Conservation (phyloP, 345 rosid genomes). For the Rhodamnia argentea region DNA sequence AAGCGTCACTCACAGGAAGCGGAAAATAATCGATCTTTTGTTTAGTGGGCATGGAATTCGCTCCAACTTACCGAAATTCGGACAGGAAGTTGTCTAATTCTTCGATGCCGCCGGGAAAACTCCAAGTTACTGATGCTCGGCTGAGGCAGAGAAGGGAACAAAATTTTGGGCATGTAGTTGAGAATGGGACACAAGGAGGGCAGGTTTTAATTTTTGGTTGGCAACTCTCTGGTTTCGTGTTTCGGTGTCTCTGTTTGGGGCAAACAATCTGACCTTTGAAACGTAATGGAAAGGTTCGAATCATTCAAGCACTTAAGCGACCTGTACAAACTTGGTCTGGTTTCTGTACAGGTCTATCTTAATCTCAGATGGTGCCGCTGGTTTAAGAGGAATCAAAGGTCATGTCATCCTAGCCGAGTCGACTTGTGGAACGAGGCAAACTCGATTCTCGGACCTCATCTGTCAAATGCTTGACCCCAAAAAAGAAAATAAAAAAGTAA, state of each 20-base stretch:
- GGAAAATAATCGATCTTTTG: not conserved
- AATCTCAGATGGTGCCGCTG: not conserved
- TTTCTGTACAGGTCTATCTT: not conserved
- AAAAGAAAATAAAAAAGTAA: not conserved
- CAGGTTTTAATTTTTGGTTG: not conserved
- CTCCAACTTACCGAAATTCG: not conserved
- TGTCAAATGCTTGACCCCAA: not conserved
- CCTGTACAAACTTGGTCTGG: not conserved
- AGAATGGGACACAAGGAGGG: not conserved
- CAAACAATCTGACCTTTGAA: not conserved
- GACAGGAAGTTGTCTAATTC: not conserved
- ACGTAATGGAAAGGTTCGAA: not conserved
- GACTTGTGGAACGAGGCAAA: not conserved
- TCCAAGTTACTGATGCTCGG: not conserved
- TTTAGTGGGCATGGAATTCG: not conserved
- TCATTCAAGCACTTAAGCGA: not conserved
- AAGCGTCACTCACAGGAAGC: not conserved
- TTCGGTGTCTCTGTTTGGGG: not conserved
- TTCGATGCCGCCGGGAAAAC: not conserved
- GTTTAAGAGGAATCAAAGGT: not conserved
- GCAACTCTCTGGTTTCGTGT: not conserved
- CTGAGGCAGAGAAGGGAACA: not conserved
- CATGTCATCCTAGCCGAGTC: not conserved
- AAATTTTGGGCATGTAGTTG: not conserved
- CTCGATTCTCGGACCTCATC: not conserved